These are phyloP conservation scores for Cyclostephanos invisitatus DNA, from an alignment of 108 stramenopile species.

Conservation along the genomic window DNA sequence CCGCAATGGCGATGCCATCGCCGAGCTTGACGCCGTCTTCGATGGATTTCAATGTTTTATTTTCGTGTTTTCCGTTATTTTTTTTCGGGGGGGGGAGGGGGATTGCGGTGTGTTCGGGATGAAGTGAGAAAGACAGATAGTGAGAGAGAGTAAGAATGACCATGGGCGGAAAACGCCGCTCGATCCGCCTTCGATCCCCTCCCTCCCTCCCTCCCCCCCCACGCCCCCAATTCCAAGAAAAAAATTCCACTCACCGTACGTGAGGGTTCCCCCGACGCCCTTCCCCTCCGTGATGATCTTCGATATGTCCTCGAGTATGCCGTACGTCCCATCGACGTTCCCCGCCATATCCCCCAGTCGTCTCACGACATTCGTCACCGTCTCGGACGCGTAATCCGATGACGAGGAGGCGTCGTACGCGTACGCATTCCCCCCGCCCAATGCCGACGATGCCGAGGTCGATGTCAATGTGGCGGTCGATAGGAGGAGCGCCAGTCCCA, in stretches of 20 bases:
- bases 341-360: constrained; percentile 50
- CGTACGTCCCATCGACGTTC: constrained; percentile 57
- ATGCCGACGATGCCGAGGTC: too few relatives aligned
- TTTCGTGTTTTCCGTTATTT: too few relatives aligned
- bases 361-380: constrained; percentile 56
- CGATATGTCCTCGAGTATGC: constrained; percentile 67
- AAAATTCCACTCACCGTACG: constrained; percentile 48
- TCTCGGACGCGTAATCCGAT: constrained; percentile 67
- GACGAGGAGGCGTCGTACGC: constrained; percentile 38
- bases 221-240: too few relatives aligned
- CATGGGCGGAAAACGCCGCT: too few relatives aligned
- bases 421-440: constrained; percentile 51
- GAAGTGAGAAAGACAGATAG: too few relatives aligned
- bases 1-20: constrained; percentile 69
- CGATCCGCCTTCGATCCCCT: too few relatives aligned
- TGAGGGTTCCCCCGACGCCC: constrained; percentile 79
- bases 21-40: constrained; percentile 70
- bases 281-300: constrained; percentile 86
- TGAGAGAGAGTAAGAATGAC: neutral
- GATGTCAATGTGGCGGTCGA: constrained; percentile 3
- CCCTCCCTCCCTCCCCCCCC: too few relatives aligned
- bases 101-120: too few relatives aligned
- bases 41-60: too few relatives aligned
- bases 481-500: too few relatives aligned
- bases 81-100: too few relatives aligned